phyloP scores from a whole-genome alignment of 169 alveolate genomes.

The Plasmodium chabaudi region DNA sequence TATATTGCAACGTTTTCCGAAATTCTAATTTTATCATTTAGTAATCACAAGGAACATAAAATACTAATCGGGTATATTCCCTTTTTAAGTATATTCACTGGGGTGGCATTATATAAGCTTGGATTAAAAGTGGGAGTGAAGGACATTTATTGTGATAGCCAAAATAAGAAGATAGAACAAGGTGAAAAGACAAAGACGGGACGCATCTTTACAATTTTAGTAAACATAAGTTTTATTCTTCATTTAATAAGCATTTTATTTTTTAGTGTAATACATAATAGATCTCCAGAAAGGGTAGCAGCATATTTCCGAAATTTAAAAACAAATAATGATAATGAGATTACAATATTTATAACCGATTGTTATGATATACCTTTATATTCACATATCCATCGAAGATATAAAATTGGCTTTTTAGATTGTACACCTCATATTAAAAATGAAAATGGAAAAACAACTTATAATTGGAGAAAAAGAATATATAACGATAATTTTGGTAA shows the following conservation, averaged over 20 bases:
- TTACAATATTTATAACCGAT: conserved; percentile 70
- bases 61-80: conserved; percentile 48
- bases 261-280: conserved; percentile 60
- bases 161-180: neutral
- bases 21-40: conserved; percentile 38
- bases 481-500: conserved; percentile 38
- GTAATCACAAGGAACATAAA: conserved; percentile 65
- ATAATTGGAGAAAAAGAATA: conserved; percentile 58
- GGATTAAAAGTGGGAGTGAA: neutral
- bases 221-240: conserved; percentile 39
- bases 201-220: neutral
- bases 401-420: conserved; percentile 75
- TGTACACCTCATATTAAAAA: conserved; percentile 75
- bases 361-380: conserved; percentile 79
- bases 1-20: conserved; percentile 48
- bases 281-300: conserved; percentile 71
- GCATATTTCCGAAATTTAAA: conserved; percentile 37
- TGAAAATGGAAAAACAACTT: neutral
- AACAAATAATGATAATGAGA: conserved; percentile 23
- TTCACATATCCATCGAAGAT: conserved; percentile 74
- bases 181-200: neutral
- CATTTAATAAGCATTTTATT: conserved; percentile 66
- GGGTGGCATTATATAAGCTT: conserved; percentile 1
- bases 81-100: conserved; percentile 22
- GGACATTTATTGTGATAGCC: neutral